Base-by-base conservation (phyloP, 2,329 filamentous ascomycete species). In the Sclerotinia trifoliorum region DNA sequence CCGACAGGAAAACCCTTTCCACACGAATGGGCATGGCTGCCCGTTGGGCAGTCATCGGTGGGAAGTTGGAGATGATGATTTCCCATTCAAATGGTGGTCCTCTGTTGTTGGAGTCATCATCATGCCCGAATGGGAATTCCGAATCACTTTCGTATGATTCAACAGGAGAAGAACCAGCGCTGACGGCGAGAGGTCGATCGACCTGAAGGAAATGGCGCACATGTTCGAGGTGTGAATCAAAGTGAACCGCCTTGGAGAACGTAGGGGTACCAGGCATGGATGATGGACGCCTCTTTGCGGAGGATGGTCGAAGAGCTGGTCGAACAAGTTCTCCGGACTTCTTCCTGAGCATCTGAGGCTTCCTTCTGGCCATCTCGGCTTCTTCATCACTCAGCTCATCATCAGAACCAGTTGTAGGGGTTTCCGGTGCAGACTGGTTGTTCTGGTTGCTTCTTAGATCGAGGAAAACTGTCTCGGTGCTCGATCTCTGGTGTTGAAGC, bases 231-330 rank as follows among this genome's bases (percentile, higher is more conserved):
- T 97, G 92, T 35, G 94, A 92, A 80, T 98, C 95, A 78, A 99
- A 99, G 80, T 99, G 95, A n/a, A 99, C 95, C 17, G 92, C 93
- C 80, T 99, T 99, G 73, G 90, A 91, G 78, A 94, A 98, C 11
- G 94, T 95, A 0, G 95, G 95, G 0, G 95, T 99, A 66, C 95
- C 95, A 11, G 95, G 95, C 92, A 98, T 96, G 81, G 94, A 98
- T 4, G 92, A 96, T 0, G 94, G 94, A 68, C 95, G 87, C 72
- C 92, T 86, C 72, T 87, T 86, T n/a, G 81, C 78, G 19, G 91
- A 91, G 17, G 92, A 84, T 51, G 90, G 88, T 63, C 95, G 89
- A 64, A 99, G 85, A 26, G 95, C 95, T 17, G 95, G 95, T 74
- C 95, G 90, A 68, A 99, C 95, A 48, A 99, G 85, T 80, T 99